Evolutionary conservation across 495 filamentous ascomycete genomes (phyloP).

Genomic region (Aspergillus bertholletiae): DNA sequence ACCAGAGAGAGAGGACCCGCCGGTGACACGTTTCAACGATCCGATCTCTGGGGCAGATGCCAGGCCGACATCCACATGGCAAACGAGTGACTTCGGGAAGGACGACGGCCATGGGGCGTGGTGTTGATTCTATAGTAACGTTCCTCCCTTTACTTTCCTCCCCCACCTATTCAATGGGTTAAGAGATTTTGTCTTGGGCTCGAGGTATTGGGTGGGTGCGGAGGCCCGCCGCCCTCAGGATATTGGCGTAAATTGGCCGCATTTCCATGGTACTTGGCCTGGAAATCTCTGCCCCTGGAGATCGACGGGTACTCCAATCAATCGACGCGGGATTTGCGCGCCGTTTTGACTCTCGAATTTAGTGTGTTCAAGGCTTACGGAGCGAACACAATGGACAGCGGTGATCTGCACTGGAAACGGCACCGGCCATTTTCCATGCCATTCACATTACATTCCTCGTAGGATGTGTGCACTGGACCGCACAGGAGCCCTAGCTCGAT

Average conservation of each 20-base stretch:
- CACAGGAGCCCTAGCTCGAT: not conserved
- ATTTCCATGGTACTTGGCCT: not conserved
- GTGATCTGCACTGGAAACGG: not conserved
- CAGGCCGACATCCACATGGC: not conserved
- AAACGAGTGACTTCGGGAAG: not conserved
- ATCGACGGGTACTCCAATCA: not conserved
- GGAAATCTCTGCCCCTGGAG: not conserved
- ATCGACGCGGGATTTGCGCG: not conserved
- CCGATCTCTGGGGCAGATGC: not conserved
- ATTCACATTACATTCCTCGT: too few relatives aligned
- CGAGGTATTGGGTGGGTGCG: not conserved
- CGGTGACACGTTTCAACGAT: not conserved
- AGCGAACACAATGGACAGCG: not conserved
- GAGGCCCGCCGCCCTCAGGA: not conserved
- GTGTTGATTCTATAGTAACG: not conserved
- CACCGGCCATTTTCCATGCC: not conserved
- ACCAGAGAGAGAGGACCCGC: not conserved
- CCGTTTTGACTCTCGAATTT: too few relatives aligned
- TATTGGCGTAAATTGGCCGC: not conserved
- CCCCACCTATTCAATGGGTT: not conserved
- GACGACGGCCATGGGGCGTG: not conserved
- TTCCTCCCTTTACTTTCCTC: not conserved
- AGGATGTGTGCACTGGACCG: too few relatives aligned
- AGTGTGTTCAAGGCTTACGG: too few relatives aligned
- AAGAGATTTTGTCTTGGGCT: not conserved